Conservation (phyloP, 2,329 filamentous ascomycete species). For the Trichoderma cornu-damae region DNA sequence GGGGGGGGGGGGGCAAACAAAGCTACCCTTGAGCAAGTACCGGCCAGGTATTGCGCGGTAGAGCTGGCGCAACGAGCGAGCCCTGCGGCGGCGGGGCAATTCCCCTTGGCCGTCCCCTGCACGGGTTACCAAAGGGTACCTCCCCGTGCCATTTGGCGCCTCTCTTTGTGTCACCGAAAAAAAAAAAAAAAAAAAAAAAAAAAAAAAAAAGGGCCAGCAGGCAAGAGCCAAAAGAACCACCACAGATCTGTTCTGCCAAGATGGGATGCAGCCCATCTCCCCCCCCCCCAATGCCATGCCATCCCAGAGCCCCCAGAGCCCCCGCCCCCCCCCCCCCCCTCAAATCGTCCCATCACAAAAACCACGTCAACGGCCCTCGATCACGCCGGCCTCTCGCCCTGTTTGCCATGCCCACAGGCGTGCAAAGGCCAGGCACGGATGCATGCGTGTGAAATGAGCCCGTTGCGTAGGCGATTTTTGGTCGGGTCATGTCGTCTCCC, state of each 20-base stretch:
- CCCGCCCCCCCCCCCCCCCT: neutral
- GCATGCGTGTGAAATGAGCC: constrained; percentile 10
- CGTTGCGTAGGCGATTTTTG: constrained; percentile 2
- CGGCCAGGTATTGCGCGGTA: neutral
- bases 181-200: too few species aligned
- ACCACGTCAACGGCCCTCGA: constrained; percentile 8
- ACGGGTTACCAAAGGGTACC: neutral
- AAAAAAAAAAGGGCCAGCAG: neutral
- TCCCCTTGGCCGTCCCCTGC: neutral
- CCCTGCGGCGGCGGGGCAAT: neutral
- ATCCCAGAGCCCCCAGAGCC: neutral
- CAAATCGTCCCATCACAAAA: too few species aligned
- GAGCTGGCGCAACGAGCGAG: neutral
- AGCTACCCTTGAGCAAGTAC: constrained; percentile 1
- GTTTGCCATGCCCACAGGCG: constrained; percentile 1
- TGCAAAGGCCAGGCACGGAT: constrained; percentile 1
- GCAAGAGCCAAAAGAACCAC: constrained; percentile 11
- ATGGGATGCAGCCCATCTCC: neutral
- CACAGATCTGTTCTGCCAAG: too few species aligned
- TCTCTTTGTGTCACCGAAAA: too few species aligned
- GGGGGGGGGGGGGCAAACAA: neutral
- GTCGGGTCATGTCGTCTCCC: neutral
- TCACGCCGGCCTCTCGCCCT: constrained; percentile 5
- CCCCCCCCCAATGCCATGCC: constrained; percentile 9
- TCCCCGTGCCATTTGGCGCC: neutral